Conservation (phyloP, 2,329 filamentous ascomycete genomes). For the Teratosphaeria gauchensis region DNA sequence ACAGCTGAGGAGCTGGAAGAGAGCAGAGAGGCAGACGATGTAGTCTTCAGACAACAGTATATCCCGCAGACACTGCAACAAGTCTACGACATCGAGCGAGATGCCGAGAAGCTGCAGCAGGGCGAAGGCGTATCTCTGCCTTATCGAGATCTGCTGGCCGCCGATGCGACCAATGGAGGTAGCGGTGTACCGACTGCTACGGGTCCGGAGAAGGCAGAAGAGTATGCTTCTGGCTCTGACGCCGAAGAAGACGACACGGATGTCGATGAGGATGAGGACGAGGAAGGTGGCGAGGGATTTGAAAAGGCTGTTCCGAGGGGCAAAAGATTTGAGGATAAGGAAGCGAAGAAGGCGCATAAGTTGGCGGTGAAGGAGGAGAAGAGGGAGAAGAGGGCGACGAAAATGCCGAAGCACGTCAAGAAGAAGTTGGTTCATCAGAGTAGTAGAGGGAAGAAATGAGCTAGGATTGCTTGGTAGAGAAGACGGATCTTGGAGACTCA, state of each 20-base stretch:
- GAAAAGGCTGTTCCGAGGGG: conserved; percentile 50
- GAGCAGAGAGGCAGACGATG: conserved; percentile 61
- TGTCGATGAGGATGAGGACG: conserved; percentile 26
- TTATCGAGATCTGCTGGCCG: conserved; percentile 75
- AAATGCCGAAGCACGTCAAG: conserved; percentile 95
- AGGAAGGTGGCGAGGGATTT: conserved; percentile 14
- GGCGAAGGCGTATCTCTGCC: conserved; percentile 70
- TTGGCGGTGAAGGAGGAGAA: conserved; percentile 89
- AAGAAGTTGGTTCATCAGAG: conserved; percentile 64
- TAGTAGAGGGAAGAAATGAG: conserved; percentile 53
- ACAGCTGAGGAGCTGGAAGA: conserved; percentile 42
- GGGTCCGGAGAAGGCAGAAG: conserved; percentile 1
- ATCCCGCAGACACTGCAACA: conserved; percentile 94
- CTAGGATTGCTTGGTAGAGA: not conserved
- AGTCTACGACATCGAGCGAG: conserved; percentile 91
- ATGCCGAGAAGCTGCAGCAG: conserved; percentile 64
- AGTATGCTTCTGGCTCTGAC: conserved; percentile 12
- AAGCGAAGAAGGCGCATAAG: conserved; percentile 83
- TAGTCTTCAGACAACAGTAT: conserved; percentile 92
- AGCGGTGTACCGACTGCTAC: conserved; percentile 1
- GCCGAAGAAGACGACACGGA: conserved; percentile 24
- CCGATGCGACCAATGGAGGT: conserved; percentile 41
- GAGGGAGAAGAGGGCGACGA: conserved; percentile 82
- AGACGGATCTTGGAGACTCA: no score
- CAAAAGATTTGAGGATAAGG: conserved; percentile 83